Evolutionary conservation across 1,284 basidiomycete genomes (phyloP), one percentile per base, ranked within the genome.

Genomic region (Trichosporon ovoides): DNA sequence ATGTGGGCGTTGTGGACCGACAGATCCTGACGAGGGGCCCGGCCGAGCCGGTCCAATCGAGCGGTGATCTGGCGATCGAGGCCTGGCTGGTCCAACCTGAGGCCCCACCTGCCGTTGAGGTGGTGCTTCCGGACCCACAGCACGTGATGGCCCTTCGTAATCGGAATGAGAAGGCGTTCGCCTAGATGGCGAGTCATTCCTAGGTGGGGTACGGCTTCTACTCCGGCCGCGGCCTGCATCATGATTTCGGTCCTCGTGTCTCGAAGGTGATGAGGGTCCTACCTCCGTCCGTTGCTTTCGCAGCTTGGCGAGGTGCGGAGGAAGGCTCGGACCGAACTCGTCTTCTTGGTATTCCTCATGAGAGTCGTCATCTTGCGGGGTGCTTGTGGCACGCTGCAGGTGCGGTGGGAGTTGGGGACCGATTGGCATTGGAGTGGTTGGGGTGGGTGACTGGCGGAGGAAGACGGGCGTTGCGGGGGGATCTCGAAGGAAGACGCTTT

Each of bases 231-330:
- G 24, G 28, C 28, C 87, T n/a, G n/a, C n/a, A n/a, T n/a, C n/a
- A n/a, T n/a, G n/a, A n/a, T n/a, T n/a, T 55, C 86, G 85, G 50
- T 87, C 86, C 54, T 84, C 83, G 50, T 85, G 84, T 48, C 22
- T 18, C 24, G 24, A 48, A 28, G 43, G 43, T 31, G n/a, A 22
- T 16, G 43, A 48, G 22, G 43, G 43, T 16, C 43, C 22, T n/a
- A 28, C 9, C 28, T 22, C 14, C 43, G 28, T 22, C 43, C n/a
- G 36, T 10, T 31, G 13, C 43, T 28, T 48, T 81, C 78, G 38
- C 76, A 69, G 59, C 55, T 77, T 28, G 11, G 55, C 38, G 43
- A 59, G 56, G 24, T 59, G 56, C 3, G 43, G 43, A 11, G 43
- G 43, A 31, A 48, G 43, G 19, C 43, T 48, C 43, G 43, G 43